phyloP scores from a whole-genome alignment of 257 asterid genomes.

The Solanum habrochaites region DNA sequence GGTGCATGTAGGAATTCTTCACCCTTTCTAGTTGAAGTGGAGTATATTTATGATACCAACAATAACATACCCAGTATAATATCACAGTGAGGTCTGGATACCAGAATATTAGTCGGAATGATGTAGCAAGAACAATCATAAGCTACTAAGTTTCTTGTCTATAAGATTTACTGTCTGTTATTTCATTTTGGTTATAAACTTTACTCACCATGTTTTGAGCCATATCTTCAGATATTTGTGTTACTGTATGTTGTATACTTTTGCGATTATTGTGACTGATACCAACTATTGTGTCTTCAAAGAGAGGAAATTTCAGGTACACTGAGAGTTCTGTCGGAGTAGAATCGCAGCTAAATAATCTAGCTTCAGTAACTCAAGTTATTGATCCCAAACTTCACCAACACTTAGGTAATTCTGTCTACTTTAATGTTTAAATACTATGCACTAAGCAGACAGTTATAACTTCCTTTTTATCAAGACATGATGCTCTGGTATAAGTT shows the following conservation, averaged over 20 bases:
- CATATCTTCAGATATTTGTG: not conserved
- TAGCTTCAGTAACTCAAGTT: constrained; percentile 90
- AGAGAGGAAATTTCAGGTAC: constrained; percentile 99
- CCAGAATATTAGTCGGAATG: not conserved
- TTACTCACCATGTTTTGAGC: not conserved
- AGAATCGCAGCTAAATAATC: constrained; percentile 73
- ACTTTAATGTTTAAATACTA: not conserved
- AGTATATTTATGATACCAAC: not conserved
- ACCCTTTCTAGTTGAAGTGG: not conserved
- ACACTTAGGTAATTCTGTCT: constrained; percentile 63
- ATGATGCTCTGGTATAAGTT: not conserved
- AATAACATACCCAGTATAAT: not conserved
- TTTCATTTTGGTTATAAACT: not conserved
- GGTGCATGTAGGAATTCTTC: not conserved
- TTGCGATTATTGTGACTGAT: not conserved
- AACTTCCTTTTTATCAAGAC: not conserved
- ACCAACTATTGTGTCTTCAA: constrained; percentile 11
- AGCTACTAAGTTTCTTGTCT: not conserved
- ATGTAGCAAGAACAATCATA: not conserved
- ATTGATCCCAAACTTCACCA: constrained; percentile 94
- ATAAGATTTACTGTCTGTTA: not conserved
- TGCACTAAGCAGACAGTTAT: not conserved
- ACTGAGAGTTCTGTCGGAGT: constrained; percentile 84
- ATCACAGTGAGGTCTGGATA: not conserved
- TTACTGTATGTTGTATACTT: not conserved